Evolutionary conservation across 2,329 filamentous ascomycete genomes (phyloP).

Genomic region (Nothopassalora personata): DNA sequence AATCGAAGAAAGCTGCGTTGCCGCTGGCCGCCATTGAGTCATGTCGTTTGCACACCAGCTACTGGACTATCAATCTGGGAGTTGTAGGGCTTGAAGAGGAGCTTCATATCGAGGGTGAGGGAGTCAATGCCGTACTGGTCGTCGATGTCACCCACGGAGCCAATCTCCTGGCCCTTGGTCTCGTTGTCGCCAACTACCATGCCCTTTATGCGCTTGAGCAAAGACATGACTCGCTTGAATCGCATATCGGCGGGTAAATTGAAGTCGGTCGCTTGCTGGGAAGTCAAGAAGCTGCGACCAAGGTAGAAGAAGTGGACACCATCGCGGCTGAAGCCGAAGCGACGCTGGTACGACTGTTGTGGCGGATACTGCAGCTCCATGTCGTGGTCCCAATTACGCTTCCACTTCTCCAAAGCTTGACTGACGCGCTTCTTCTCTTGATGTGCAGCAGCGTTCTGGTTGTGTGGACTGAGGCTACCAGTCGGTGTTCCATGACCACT

Average conservation of each 20-base stretch:
- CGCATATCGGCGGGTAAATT: slow-evolving; percentile 53
- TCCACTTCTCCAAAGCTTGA: slow-evolving; percentile 64
- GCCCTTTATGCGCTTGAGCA: slow-evolving; percentile 55
- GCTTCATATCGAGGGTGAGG: slow-evolving; percentile 65
- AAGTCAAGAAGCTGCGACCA: slow-evolving; percentile 60
- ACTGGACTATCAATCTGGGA: slow-evolving; percentile 31
- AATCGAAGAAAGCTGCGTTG: slow-evolving; percentile 4
- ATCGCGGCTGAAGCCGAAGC: slow-evolving; percentile 66
- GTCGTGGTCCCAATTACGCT: slow-evolving; percentile 65
- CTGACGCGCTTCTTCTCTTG: slow-evolving; percentile 44
- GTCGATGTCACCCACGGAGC: slow-evolving; percentile 64
- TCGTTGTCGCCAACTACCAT: slow-evolving; percentile 61
- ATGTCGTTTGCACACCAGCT: slow-evolving; percentile 29
- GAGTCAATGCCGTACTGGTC: slow-evolving; percentile 58
- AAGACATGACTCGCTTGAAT: slow-evolving; percentile 55
- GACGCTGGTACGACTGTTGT: slow-evolving; percentile 47
- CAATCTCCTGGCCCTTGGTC: slow-evolving; percentile 60
- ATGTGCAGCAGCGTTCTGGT: slow-evolving; percentile 40
- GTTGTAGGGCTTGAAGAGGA: slow-evolving; percentile 59
- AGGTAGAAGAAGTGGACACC: slow-evolving; percentile 70
- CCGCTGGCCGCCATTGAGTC: slow-evolving; percentile 8
- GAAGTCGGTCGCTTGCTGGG: slow-evolving; percentile 44
- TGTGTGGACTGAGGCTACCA: slow-evolving; percentile 35
- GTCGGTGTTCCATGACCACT: slow-evolving; percentile 42
- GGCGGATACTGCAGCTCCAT: slow-evolving; percentile 63